A percentile compares a stretch with the other conserved stretches of the same genome.
phyloP scores from a whole-genome alignment of 2,329 filamentous ascomycete species.

The Diaporthe aspalathi region DNA sequence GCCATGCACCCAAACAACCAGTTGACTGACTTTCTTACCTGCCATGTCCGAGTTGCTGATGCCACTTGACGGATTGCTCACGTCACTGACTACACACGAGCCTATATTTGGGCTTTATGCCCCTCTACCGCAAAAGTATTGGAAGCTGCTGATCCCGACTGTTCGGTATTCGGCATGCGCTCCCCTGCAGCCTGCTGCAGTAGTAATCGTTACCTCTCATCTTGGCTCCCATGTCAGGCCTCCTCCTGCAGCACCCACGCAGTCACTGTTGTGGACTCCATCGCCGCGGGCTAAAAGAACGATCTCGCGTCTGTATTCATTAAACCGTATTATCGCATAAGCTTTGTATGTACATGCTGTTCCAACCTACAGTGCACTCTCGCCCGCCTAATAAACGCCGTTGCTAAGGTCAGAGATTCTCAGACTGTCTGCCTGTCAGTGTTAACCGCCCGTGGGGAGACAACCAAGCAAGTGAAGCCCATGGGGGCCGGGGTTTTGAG shows the following conservation, averaged over 20 bases:
- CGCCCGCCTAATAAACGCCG: slow-evolving; percentile 38
- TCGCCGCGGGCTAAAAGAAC: slow-evolving; percentile 31
- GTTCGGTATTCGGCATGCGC: slow-evolving; percentile 13
- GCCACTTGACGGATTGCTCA: background rate
- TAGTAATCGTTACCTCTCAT: background rate
- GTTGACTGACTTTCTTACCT: background rate
- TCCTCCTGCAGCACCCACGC: background rate
- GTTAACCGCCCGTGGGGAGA: background rate
- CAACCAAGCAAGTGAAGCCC: slow-evolving; percentile 13
- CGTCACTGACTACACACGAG: background rate
- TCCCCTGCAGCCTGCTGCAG: slow-evolving; percentile 11
- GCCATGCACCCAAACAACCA: background rate
- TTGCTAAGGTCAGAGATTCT: slow-evolving; percentile 36
- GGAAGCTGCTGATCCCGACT: slow-evolving; percentile 19
- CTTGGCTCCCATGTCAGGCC: slow-evolving; percentile 16
- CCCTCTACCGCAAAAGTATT: background rate
- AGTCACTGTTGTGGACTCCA: background rate
- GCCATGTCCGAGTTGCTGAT: background rate
- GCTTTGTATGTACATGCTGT: slow-evolving; percentile 38
- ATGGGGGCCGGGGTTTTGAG: background rate
- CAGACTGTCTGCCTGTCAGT: slow-evolving; percentile 30
- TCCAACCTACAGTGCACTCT: slow-evolving; percentile 37
- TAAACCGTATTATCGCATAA: slow-evolving; percentile 40
- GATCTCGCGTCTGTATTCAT: slow-evolving; percentile 39
- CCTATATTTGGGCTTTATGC: background rate